Conservation (phyloP, 495 filamentous ascomycete species). For the Parachaetomium inaequale region DNA sequence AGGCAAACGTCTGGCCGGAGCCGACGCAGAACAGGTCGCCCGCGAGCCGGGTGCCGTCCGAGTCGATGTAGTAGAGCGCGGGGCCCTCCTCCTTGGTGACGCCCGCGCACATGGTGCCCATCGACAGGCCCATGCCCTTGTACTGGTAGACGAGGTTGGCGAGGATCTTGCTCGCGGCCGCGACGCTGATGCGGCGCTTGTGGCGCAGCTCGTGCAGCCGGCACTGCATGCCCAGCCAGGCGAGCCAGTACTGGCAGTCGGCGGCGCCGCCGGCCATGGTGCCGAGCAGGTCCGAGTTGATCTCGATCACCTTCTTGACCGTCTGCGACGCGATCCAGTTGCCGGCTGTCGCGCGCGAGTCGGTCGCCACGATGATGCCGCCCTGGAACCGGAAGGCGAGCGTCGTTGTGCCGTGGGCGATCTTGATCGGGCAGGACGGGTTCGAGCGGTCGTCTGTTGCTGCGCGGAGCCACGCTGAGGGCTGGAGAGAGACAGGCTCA, state of each 20-base stretch:
- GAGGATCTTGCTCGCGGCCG: constrained; percentile 96
- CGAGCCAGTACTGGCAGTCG: constrained; percentile 99
- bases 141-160: constrained; percentile 97
- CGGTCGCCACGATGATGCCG: constrained; percentile 96
- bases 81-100: constrained; percentile 95
- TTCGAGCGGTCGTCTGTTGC: constrained; percentile 96
- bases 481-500: constrained; percentile 43
- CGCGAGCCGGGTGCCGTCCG: constrained; percentile 85
- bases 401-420: constrained; percentile 98
- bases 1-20: constrained; percentile 96
- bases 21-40: constrained; percentile 98
- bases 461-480: constrained; percentile 88
- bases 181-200: constrained; percentile 96
- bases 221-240: constrained; percentile 97
- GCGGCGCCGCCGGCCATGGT: constrained; percentile 99
- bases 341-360: constrained; percentile 92
- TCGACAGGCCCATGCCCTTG: constrained; percentile 95
- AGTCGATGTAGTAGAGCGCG: constrained; percentile 98
- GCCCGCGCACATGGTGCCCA: constrained; percentile 99
- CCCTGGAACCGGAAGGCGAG: constrained; percentile 95
- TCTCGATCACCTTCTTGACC: constrained; percentile 98
- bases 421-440: constrained; percentile 95
- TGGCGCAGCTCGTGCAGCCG: constrained; percentile 98
- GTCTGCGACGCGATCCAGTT: constrained; percentile 99
- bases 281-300: constrained; percentile 83